Conservation (phyloP, 306 rosid genomes). For the Begonia peltatifolia region DNA sequence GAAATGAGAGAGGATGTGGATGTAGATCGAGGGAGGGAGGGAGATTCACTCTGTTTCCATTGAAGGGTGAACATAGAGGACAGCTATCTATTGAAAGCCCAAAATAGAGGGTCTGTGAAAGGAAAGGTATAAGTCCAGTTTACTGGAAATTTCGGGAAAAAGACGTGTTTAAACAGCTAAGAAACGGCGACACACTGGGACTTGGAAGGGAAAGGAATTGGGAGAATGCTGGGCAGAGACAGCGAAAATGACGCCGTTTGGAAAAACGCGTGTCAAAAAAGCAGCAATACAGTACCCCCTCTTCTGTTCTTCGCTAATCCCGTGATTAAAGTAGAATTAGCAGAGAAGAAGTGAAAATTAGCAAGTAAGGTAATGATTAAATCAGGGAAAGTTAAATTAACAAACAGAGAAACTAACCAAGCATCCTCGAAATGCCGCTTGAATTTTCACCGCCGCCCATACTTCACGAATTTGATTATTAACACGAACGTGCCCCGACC, state of each 20-base stretch:
- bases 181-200: too few relatives aligned
- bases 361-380: conserved; percentile 2
- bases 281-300: neutral
- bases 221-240: neutral
- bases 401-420: conserved; percentile 36
- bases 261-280: neutral
- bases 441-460: conserved; percentile 71
- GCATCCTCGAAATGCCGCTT: conserved; percentile 76
- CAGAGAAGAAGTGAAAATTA: neutral
- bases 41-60: neutral
- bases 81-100: too few relatives aligned
- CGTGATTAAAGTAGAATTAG: neutral
- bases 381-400: neutral
- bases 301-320: neutral
- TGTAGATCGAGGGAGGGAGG: neutral
- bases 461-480: conserved; percentile 21
- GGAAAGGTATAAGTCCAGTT: too few relatives aligned
- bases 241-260: neutral
- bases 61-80: neutral
- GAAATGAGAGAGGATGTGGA: neutral
- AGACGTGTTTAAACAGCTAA: too few relatives aligned
- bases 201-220: neutral
- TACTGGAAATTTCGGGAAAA: too few relatives aligned
- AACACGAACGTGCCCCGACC: neutral
- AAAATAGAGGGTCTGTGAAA: too few relatives aligned